Evolutionary conservation across 768 basidiomycete genomes (phyloP).

Genomic region (Russula abietina): DNA sequence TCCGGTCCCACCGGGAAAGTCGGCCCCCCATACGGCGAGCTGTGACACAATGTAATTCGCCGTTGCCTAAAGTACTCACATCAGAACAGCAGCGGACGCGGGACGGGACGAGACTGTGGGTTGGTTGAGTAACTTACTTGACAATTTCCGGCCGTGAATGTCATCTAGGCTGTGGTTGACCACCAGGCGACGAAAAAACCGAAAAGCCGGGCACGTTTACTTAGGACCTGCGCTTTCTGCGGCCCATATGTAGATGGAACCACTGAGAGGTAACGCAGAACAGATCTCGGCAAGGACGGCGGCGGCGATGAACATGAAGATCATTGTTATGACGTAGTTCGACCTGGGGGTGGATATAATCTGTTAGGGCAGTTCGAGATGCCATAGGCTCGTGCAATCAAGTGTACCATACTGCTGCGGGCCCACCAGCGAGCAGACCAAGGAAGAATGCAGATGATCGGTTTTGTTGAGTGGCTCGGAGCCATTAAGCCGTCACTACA

Average conservation of each 20-base stretch:
- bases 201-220: constrained; percentile 78
- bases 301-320: constrained; percentile 87
- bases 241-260: constrained; percentile 93
- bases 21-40: constrained; percentile 68
- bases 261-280: constrained; percentile 79
- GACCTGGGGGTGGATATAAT: constrained; percentile 52
- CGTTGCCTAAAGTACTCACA: constrained; percentile 49
- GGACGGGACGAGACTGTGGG: not conserved
- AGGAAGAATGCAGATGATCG: constrained; percentile 72
- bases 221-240: constrained; percentile 87
- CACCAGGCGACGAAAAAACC: constrained; percentile 93
- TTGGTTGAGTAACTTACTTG: constrained; percentile 45
- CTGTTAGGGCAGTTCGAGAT: not conserved
- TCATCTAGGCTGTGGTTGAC: constrained; percentile 95
- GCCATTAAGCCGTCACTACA: too few relatives aligned
- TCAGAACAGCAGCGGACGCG: not conserved
- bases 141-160: constrained; percentile 82
- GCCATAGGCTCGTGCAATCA: not conserved
- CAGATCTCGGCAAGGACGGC: constrained; percentile 85
- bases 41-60: constrained; percentile 89
- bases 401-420: constrained; percentile 73
- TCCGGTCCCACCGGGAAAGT: constrained; percentile 74
- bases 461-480: too few relatives aligned
- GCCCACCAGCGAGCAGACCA: constrained; percentile 79
- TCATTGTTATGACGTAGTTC: constrained; percentile 71